Evolutionary conservation across 441 rosid genomes (phyloP).

Genomic region (Mallotus japonicus): DNA sequence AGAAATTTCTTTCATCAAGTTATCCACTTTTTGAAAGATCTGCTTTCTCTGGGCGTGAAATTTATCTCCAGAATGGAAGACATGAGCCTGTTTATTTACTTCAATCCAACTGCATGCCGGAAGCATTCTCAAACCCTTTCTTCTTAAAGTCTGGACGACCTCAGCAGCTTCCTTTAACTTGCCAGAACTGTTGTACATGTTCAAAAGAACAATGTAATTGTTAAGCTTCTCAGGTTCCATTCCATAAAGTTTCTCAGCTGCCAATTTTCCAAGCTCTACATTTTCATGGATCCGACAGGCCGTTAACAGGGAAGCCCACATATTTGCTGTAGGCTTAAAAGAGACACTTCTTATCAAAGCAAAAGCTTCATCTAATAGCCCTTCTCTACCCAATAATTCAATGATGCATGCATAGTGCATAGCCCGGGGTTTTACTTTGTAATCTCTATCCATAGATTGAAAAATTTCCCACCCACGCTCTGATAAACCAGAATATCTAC

Average conservation of each 20-base stretch:
- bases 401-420: conserved; percentile 91
- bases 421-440: conserved; percentile 74
- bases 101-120: conserved; percentile 86
- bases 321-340: conserved; percentile 67
- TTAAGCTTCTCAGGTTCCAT: conserved; percentile 85
- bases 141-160: conserved; percentile 62
- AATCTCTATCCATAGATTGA: conserved; percentile 60
- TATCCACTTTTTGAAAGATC: conserved; percentile 65
- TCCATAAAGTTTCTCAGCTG: conserved; percentile 75
- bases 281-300: conserved; percentile 75
- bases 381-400: conserved; percentile 75
- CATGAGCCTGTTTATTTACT: conserved; percentile 46
- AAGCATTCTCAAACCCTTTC: conserved; percentile 73
- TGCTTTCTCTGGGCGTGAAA: conserved; percentile 53
- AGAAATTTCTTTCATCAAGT: conserved; percentile 57
- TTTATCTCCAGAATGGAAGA: conserved; percentile 67
- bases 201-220: conserved; percentile 73
- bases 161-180: conserved; percentile 66
- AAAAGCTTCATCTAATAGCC: conserved; percentile 82
- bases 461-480: conserved; percentile 81
- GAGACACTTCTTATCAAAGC: conserved; percentile 65
- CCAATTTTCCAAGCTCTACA: conserved; percentile 76
- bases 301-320: conserved; percentile 93
- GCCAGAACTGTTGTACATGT: conserved; percentile 72
- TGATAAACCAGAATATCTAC: conserved; percentile 71